phyloP scores from a whole-genome alignment of 192 early-diverging fungal genomes.

The Mortierella claussenii region DNA sequence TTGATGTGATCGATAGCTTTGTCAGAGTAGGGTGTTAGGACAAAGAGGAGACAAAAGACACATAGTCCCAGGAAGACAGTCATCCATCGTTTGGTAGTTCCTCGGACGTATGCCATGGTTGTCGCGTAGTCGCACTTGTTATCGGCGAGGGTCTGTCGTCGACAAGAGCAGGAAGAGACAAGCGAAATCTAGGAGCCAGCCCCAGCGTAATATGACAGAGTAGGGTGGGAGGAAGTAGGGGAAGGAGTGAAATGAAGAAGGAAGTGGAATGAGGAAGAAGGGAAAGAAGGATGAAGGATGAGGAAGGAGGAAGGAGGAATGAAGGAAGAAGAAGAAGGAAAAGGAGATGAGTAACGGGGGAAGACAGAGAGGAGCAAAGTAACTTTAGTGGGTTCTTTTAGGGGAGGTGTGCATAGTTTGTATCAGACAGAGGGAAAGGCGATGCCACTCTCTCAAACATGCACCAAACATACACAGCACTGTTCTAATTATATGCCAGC shows the following conservation, averaged over 20 bases:
- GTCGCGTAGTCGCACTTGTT: too few species aligned
- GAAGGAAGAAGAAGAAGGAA: background rate
- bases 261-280: too few species aligned
- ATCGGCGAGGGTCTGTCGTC: too few species aligned
- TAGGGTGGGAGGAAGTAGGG: background rate
- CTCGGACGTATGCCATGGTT: constrained; percentile 6
- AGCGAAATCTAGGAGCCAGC: too few species aligned
- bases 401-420: too few species aligned
- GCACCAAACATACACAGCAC: too few species aligned
- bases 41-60: constrained; percentile 20
- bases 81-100: constrained; percentile 20
- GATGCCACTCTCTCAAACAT: too few species aligned
- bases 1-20: constrained; percentile 8
- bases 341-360: background rate
- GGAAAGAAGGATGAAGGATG: background rate
- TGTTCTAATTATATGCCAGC: too few species aligned
- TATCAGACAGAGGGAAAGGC: too few species aligned
- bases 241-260: background rate
- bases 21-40: constrained; percentile 29
- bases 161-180: too few species aligned
- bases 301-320: background rate
- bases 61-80: constrained; percentile 32
- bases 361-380: background rate
- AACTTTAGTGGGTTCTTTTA: too few species aligned
- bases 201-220: background rate